These are phyloP conservation scores for Stylosanthes scabra DNA, from an alignment of 331 rosid genomes.

Conservation along the genomic window DNA sequence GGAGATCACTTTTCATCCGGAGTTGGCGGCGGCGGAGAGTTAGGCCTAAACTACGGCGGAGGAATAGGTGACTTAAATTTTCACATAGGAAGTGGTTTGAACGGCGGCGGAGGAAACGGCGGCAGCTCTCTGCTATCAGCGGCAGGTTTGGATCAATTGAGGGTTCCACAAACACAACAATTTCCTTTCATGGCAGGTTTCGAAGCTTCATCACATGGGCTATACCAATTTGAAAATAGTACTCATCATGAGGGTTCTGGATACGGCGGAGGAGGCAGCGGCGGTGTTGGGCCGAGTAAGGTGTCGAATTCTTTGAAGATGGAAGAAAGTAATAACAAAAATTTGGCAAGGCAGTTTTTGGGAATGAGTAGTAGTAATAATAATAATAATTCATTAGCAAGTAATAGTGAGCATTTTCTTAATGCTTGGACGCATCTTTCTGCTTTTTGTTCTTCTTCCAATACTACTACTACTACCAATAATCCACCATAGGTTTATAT, in stretches of 20 bases:
- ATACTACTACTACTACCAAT: conserved; percentile 50
- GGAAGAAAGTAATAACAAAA: conserved; percentile 58
- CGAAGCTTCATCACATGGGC: conserved; percentile 56
- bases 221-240: conserved; percentile 53
- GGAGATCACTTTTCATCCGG: conserved; percentile 38
- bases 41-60: conserved; percentile 65
- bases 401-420: conserved; percentile 63
- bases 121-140: conserved; percentile 47
- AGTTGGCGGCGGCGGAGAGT: conserved; percentile 47
- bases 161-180: conserved; percentile 72
- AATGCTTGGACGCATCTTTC: conserved; percentile 79
- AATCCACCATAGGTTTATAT: conserved; percentile 54
- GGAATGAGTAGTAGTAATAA: conserved; percentile 36
- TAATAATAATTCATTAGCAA: conserved; percentile 34
- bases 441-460: conserved; percentile 70
- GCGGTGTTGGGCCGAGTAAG: conserved; percentile 36
- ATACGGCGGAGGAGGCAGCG: conserved; percentile 30
- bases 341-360: conserved; percentile 69
- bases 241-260: conserved; percentile 40
- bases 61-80: conserved; percentile 62
- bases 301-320: conserved; percentile 63
- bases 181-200: conserved; percentile 69
- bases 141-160: conserved; percentile 65
- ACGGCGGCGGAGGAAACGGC: conserved; percentile 26
- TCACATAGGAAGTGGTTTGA: conserved; percentile 57